phyloP scores from a whole-genome alignment of 176 grass and related monocot genomes.

The Bromus sterilis region DNA sequence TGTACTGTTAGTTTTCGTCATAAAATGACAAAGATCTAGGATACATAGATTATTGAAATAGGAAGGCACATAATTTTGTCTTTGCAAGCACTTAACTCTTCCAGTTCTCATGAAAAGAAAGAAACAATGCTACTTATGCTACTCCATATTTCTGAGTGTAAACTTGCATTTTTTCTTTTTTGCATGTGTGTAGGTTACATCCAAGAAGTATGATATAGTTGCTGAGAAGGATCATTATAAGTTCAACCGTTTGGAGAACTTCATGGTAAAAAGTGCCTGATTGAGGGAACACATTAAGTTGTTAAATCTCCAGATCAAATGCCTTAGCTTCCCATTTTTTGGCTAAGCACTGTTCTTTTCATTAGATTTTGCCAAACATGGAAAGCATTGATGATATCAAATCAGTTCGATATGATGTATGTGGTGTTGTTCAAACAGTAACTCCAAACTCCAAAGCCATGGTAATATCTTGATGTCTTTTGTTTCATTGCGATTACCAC shows the following conservation, averaged over 20 bases:
- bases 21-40: neutral
- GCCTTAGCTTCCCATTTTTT: neutral
- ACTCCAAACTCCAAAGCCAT: constrained; percentile 75
- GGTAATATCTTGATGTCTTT: constrained; percentile 47
- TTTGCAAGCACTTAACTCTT: neutral
- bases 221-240: constrained; percentile 91
- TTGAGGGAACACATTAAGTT: neutral
- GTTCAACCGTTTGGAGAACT: constrained; percentile 79
- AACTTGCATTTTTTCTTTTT: neutral
- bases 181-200: constrained; percentile 72
- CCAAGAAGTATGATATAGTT: constrained; percentile 74
- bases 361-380: constrained; percentile 93
- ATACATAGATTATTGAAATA: neutral
- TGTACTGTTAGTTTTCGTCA: neutral
- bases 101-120: neutral
- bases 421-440: constrained; percentile 82
- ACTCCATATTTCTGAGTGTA: neutral
- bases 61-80: constrained; percentile 7
- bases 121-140: neutral
- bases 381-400: constrained; percentile 86
- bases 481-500: neutral
- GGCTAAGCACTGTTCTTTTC: constrained; percentile 10
- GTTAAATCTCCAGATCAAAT: neutral
- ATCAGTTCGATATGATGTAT: constrained; percentile 73
- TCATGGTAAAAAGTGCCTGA: constrained; percentile 59